These are phyloP conservation scores for Megacollybia platyphylla DNA, from an alignment of 1,284 basidiomycete species.

Conservation along the genomic window DNA sequence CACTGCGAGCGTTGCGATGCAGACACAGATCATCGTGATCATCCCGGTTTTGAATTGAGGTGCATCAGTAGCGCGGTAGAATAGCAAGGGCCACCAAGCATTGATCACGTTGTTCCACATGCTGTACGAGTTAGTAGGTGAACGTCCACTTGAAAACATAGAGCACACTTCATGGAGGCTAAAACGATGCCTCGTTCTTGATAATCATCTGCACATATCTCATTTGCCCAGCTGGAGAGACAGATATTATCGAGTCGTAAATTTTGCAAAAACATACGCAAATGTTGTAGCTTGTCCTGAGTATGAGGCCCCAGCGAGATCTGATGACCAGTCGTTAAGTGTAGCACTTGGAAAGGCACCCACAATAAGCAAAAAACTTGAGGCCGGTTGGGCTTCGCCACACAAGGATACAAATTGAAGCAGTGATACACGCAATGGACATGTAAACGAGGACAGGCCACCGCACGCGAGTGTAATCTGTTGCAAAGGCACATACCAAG, in stretches of 20 bases:
- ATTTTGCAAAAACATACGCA: slow-evolving; percentile 27
- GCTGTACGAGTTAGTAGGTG: slow-evolving; percentile 16
- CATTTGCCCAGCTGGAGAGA: slow-evolving; percentile 47
- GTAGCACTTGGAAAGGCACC: slow-evolving; percentile 10
- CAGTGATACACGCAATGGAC: slow-evolving; percentile 36
- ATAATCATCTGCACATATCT: slow-evolving; percentile 55
- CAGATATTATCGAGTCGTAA: not conserved
- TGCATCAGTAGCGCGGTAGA: slow-evolving; percentile 56
- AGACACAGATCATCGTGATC: slow-evolving; percentile 53
- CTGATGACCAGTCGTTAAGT: slow-evolving; percentile 14
- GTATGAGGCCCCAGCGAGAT: slow-evolving; percentile 50
- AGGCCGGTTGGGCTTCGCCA: slow-evolving; percentile 42
- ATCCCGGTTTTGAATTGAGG: slow-evolving; percentile 51
- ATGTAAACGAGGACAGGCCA: slow-evolving; percentile 60
- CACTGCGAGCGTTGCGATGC: slow-evolving; percentile 37
- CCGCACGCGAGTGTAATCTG: slow-evolving; percentile 39
- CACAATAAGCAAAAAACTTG: slow-evolving; percentile 61
- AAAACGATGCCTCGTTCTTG: slow-evolving; percentile 56
- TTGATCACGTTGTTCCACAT: slow-evolving; percentile 66
- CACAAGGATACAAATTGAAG: slow-evolving; percentile 44
- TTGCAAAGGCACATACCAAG: slow-evolving; percentile 48
- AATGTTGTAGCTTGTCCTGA: slow-evolving; percentile 61
- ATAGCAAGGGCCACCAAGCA: slow-evolving; percentile 59
- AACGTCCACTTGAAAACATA: not conserved
- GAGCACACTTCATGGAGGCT: slow-evolving; percentile 53